phyloP scores from a whole-genome alignment of 169 alveolate genomes.

The Plasmodium inui region DNA sequence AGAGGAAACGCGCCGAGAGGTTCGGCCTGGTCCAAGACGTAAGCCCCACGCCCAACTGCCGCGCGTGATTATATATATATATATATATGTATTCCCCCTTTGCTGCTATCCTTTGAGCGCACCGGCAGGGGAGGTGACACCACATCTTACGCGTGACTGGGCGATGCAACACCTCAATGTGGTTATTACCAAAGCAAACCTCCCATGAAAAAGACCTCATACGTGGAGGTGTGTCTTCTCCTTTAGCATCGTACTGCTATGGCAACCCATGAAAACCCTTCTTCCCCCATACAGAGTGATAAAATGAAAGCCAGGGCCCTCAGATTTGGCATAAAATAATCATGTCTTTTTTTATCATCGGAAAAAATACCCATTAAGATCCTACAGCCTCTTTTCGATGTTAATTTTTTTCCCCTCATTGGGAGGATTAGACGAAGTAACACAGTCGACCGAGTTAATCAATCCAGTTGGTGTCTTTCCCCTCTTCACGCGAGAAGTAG shows the following conservation, averaged over 20 bases:
- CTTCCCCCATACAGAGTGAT: conserved; percentile 22
- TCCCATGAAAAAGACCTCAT: background rate
- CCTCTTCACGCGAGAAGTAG: background rate
- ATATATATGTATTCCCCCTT: background rate
- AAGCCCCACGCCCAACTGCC: background rate
- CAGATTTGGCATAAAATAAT: conserved; percentile 60
- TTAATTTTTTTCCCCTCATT: background rate
- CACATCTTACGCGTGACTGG: background rate
- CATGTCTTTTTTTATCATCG: background rate
- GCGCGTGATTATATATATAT: background rate
- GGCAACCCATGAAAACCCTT: background rate
- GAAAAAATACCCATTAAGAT: background rate
- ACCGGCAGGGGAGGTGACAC: background rate
- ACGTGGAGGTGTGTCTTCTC: background rate
- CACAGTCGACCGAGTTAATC: background rate
- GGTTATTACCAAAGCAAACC: background rate
- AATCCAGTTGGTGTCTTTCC: background rate
- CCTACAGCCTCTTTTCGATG: background rate
- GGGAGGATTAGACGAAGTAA: background rate
- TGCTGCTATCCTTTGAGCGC: background rate
- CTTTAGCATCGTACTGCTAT: background rate
- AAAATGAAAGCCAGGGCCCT: conserved; percentile 73
- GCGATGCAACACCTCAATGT: background rate
- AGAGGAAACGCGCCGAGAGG: conserved; percentile 66
- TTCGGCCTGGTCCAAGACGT: conserved; percentile 60